Percentiles rank a stretch among this genome's conserved stretches.
Evolutionary conservation across 306 rosid species (phyloP).

Genomic region (Pyrus betulifolia): DNA sequence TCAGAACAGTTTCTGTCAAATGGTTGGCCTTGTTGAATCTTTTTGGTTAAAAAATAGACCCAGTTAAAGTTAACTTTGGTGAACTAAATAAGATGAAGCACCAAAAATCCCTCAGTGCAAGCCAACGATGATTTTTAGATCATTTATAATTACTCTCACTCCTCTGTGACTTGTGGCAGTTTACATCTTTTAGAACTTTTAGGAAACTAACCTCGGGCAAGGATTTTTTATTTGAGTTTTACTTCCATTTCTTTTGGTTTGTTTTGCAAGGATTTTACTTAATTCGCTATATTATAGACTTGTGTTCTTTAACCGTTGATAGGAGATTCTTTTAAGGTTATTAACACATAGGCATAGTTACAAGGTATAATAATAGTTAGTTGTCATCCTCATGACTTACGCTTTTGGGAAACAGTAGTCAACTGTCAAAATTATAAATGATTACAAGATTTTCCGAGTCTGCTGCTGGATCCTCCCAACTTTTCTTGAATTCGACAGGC

Average conservation of each 20-base stretch:
- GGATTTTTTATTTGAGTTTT: neutral
- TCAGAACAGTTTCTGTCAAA: neutral
- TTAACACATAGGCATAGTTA: neutral
- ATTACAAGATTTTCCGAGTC: neutral
- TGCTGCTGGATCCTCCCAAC: neutral
- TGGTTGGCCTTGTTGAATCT: neutral
- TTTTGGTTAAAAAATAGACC: neutral
- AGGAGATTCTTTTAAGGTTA: neutral
- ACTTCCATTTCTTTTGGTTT: neutral
- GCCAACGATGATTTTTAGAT: neutral
- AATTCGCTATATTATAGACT: neutral
- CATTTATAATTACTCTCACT: neutral
- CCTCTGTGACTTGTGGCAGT: neutral
- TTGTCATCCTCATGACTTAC: neutral
- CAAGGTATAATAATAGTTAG: neutral
- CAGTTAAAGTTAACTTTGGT: neutral
- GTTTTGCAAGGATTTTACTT: neutral
- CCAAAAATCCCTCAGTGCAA: neutral
- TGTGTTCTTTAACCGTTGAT: neutral
- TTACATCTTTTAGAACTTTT: neutral
- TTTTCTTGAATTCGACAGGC: neutral
- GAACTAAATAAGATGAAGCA: neutral
- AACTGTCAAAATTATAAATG: neutral
- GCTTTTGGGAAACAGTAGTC: neutral
- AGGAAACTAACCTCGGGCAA: neutral